phyloP scores from a whole-genome alignment of 805 yeast genomes.

The Kregervanrija delftensis region DNA sequence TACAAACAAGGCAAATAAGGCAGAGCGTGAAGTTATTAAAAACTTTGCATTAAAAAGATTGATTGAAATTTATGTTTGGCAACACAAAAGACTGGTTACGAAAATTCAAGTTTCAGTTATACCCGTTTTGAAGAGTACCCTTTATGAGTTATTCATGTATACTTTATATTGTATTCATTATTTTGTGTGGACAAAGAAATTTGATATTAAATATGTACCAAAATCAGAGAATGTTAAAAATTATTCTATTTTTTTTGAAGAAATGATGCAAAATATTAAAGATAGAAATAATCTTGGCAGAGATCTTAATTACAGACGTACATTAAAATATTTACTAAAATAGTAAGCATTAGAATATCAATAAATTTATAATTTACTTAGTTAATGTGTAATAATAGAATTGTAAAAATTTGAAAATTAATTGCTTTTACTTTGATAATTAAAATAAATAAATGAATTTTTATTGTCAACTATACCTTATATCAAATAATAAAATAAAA shows the following conservation, averaged over 20 bases:
- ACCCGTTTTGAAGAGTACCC: conserved; percentile 12
- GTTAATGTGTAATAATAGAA: neutral
- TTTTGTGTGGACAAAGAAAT: conserved; percentile 17
- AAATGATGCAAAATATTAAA: conserved; percentile 22
- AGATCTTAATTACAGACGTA: conserved; percentile 7
- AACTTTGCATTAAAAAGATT: conserved; percentile 22
- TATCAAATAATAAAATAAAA: neutral
- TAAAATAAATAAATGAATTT: neutral
- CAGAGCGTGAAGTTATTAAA: conserved; percentile 23
- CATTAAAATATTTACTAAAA: conserved; percentile 3
- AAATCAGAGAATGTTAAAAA: conserved; percentile 16
- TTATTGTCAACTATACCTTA: neutral
- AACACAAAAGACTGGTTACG: conserved; percentile 18
- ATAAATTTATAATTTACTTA: neutral
- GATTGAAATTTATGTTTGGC: conserved; percentile 27
- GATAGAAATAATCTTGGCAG: conserved; percentile 10
- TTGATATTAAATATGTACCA: conserved; percentile 17
- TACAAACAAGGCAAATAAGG: conserved; percentile 16
- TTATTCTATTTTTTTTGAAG: conserved; percentile 23
- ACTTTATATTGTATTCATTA: conserved; percentile 24
- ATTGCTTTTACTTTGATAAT: too few species aligned
- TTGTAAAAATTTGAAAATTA: too few species aligned
- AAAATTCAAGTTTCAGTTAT: conserved; percentile 19
- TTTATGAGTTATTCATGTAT: conserved; percentile 22
- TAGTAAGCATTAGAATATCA: neutral